Conservation (phyloP, 2,329 filamentous ascomycete genomes). For the Cercospora sp. region DNA sequence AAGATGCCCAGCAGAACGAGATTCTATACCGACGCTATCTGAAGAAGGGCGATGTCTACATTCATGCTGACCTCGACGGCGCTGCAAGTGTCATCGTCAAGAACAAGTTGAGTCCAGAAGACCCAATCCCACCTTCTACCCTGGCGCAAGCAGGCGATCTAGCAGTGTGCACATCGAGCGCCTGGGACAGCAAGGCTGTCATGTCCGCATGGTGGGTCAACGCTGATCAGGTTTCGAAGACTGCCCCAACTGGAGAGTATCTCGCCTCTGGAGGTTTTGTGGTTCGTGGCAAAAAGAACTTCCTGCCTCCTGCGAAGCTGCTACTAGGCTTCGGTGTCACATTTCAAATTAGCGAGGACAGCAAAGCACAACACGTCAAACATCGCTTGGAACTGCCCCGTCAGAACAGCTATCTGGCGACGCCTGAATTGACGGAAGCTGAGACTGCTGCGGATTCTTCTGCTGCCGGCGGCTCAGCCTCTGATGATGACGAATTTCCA, state of each 20-base stretch:
- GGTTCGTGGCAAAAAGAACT: slow-evolving; percentile 85
- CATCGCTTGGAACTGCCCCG: slow-evolving; percentile 58
- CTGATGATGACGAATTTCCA: slow-evolving; percentile 41
- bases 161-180: slow-evolving; percentile 79
- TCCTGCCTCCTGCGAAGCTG: slow-evolving; percentile 81
- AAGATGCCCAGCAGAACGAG: slow-evolving; percentile 87
- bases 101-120: slow-evolving; percentile 76
- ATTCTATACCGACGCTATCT: slow-evolving; percentile 85
- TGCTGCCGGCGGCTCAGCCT: slow-evolving; percentile 28
- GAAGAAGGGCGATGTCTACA: slow-evolving; percentile 85
- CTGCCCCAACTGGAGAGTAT: slow-evolving; percentile 75
- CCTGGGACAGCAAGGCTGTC: slow-evolving; percentile 94
- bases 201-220: slow-evolving; percentile 97
- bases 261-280: slow-evolving; percentile 76
- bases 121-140: slow-evolving; percentile 87
- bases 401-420: slow-evolving; percentile 27
- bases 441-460: slow-evolving; percentile 37
- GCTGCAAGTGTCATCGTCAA: slow-evolving; percentile 87
- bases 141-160: slow-evolving; percentile 86
- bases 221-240: slow-evolving; percentile 87
- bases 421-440: slow-evolving; percentile 36
- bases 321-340: slow-evolving; percentile 84
- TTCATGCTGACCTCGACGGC: slow-evolving; percentile 84
- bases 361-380: slow-evolving; percentile 76
- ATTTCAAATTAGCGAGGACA: slow-evolving; percentile 87